Evolutionary conservation across 768 basidiomycete genomes (phyloP), one percentile per base, ranked within the genome.

Genomic region (Strobilomyces confusus): DNA sequence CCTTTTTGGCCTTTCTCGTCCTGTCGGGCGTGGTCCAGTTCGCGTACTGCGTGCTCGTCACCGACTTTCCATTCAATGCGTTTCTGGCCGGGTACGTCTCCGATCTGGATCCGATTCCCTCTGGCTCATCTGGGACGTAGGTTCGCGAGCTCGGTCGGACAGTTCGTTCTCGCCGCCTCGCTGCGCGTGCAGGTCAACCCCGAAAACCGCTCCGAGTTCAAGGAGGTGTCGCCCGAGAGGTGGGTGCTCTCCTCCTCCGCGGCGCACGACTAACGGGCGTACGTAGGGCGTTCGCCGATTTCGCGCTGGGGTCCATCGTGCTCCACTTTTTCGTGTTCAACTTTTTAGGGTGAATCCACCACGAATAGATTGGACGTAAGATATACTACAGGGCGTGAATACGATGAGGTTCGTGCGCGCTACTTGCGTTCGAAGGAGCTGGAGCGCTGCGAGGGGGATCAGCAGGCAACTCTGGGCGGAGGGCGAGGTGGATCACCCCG

Each of bases 241-340:
- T 95, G 29, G 29, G 56, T 26, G 87, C 73, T 37, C 23, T 41
- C 36, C 12, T 12, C 14, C 2, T 33, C 36, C 17, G 33, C 48
- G 3, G 15, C n/a, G 48, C 30, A 41, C 48, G 8, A 33, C 33
- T 33, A 48, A 45, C 23, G 26, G 17, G 13, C 43, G 47, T 33
- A 26, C 44, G 17, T 66, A 99, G 97, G 64, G 97, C 97, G 19
- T 99, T 99, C 65, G 95, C 91, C 42, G 97, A 99, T 66, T 99
- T 98, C 65, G 89, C 89, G 25, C 70, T 95, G 42, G 94, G 94
- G n/a, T 95, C 92, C 3, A 86, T 98, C 57, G 84, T 98, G 36
- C 78, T 99, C 32, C 97, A 99, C 72, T 94, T 98, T 77, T 99
- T 98, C 69, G 95, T 97, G 55, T 98, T 86, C 80, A 98, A 98